phyloP scores from a whole-genome alignment of 2,329 filamentous ascomycete genomes.

The Diaporthe sp. region DNA sequence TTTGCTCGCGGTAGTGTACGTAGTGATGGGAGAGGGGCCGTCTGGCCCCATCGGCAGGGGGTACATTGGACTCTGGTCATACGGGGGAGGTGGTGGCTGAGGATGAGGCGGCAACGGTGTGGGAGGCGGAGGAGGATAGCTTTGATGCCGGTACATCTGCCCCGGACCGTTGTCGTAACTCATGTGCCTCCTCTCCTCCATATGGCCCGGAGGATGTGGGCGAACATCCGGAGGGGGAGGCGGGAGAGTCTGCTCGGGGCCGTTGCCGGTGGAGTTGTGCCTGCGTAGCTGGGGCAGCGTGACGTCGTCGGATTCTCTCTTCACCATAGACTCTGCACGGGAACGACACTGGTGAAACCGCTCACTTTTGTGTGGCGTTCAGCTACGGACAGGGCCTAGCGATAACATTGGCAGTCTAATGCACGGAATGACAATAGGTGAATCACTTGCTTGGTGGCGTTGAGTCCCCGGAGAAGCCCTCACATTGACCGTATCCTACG shows the following conservation, averaged over 20 bases:
- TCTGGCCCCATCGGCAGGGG: constrained; percentile 48
- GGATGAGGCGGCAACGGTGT: constrained; percentile 45
- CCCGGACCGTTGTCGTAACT: constrained; percentile 60
- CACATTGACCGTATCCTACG: too few species aligned
- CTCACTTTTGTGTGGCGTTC: too few species aligned
- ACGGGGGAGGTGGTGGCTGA: constrained; percentile 47
- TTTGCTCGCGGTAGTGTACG: constrained; percentile 57
- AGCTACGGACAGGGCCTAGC: too few species aligned
- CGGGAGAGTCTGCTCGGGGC: constrained; percentile 49
- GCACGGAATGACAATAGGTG: too few species aligned
- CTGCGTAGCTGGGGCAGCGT: constrained; percentile 56
- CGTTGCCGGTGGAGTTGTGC: constrained; percentile 61
- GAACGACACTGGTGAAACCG: too few species aligned
- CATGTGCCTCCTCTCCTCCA: constrained; percentile 63
- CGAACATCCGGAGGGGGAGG: constrained; percentile 35
- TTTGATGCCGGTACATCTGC: constrained; percentile 54
- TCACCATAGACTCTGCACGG: constrained; percentile 66
- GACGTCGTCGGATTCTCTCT: constrained; percentile 65
- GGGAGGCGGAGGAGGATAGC: constrained; percentile 53
- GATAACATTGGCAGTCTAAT: too few species aligned
- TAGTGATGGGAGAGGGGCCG: constrained; percentile 50
- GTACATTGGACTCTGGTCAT: constrained; percentile 45
- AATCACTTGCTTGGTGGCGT: too few species aligned
- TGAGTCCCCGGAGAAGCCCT: too few species aligned
- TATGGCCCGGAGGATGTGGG: constrained; percentile 48